These are phyloP conservation scores for Cymbopogon flexuosus DNA, from an alignment of 202 grass and related monocot species.

Conservation along the genomic window DNA sequence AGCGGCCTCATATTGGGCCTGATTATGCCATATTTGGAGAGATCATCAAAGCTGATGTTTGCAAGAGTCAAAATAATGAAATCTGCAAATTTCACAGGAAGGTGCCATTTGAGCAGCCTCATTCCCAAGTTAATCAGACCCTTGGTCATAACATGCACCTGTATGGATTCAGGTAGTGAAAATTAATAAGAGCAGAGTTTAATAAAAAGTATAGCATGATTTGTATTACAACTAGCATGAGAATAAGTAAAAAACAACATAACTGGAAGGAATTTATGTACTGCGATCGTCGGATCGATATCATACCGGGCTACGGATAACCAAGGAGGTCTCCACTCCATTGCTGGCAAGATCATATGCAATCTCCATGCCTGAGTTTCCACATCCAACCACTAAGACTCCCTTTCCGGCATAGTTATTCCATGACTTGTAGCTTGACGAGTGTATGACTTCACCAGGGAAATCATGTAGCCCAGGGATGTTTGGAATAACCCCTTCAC, in stretches of 20 bases:
- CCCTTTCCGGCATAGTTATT: constrained; percentile 38
- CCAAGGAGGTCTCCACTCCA: constrained; percentile 53
- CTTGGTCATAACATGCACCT: constrained; percentile 68
- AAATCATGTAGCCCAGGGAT: constrained; percentile 38
- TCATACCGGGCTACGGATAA: constrained; percentile 60
- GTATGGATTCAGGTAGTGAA: neutral
- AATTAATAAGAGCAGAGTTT: neutral
- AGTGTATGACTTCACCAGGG: constrained; percentile 49
- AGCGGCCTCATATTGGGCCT: constrained; percentile 54
- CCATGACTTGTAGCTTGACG: constrained; percentile 42
- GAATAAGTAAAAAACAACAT: neutral
- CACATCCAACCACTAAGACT: constrained; percentile 70
- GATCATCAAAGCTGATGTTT: constrained; percentile 42
- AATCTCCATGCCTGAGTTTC: constrained; percentile 92
- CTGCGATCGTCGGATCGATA: neutral
- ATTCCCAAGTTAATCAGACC: constrained; percentile 61
- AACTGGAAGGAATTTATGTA: neutral
- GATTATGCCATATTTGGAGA: constrained; percentile 58
- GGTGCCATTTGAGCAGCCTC: constrained; percentile 35
- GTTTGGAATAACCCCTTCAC: constrained; percentile 42
- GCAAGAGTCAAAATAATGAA: constrained; percentile 33
- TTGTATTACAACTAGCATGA: neutral
- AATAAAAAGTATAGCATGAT: neutral
- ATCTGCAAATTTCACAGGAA: constrained; percentile 47
- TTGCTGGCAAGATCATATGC: constrained; percentile 59